These are phyloP conservation scores for Straminergon stramineum DNA, from an alignment of 225 moss, liverwort and hornwort species.

Conservation along the genomic window DNA sequence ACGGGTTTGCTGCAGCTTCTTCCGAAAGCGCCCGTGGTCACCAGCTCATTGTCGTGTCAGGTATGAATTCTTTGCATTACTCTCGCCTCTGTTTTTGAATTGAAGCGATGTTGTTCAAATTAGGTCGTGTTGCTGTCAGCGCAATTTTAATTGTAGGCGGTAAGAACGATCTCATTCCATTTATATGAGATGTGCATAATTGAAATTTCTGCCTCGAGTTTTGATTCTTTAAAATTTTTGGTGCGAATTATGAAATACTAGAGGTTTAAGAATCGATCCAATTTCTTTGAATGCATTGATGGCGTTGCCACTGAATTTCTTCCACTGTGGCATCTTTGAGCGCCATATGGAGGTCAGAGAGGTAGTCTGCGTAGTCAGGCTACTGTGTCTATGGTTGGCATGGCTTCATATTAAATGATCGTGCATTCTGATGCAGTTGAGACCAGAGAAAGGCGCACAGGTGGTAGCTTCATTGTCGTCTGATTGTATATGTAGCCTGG, in stretches of 20 bases:
- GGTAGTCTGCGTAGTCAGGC: neutral
- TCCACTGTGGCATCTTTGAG: neutral
- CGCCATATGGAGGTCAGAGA: neutral
- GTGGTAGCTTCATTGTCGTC: slow-evolving; percentile 23
- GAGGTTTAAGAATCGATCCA: neutral
- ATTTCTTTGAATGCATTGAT: neutral
- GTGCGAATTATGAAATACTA: neutral
- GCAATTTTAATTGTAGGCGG: neutral
- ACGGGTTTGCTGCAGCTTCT: slow-evolving; percentile 53
- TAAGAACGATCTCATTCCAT: neutral
- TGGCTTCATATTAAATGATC: neutral
- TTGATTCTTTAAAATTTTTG: neutral
- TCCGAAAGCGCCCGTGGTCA: slow-evolving; percentile 19
- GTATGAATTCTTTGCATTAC: neutral
- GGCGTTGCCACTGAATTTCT: neutral
- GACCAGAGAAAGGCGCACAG: slow-evolving; percentile 35
- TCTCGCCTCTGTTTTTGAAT: neutral
- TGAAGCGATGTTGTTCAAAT: neutral
- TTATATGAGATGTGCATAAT: neutral
- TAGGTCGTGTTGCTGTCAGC: neutral
- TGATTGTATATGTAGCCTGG: slow-evolving; percentile 42
- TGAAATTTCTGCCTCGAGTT: neutral
- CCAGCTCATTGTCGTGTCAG: slow-evolving; percentile 34
- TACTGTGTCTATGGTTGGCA: neutral
- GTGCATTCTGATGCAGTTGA: slow-evolving; percentile 39